phyloP scores from a whole-genome alignment of 2,329 filamentous ascomycete species.

The Colletotrichum costaricense region DNA sequence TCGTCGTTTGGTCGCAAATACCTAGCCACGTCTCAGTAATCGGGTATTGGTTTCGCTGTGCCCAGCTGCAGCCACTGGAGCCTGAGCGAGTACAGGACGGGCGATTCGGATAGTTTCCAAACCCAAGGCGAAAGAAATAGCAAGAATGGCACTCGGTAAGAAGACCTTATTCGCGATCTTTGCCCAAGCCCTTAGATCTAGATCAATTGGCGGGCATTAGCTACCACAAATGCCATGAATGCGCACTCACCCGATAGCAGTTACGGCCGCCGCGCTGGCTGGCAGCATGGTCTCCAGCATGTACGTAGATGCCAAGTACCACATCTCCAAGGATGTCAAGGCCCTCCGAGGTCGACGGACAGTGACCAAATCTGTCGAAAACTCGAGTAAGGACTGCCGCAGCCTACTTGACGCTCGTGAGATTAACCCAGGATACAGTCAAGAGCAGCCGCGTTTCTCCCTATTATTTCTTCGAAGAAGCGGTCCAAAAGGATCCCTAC shows the following conservation, averaged over 20 bases:
- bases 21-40: not conserved
- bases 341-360: constrained; percentile 49
- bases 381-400: constrained; percentile 26
- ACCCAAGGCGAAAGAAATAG: not conserved
- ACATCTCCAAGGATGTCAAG: constrained; percentile 71
- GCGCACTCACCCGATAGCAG: constrained; percentile 37
- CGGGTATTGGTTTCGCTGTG: not conserved
- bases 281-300: constrained; percentile 19
- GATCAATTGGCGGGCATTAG: not conserved
- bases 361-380: constrained; percentile 53
- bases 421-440: constrained; percentile 44
- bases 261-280: constrained; percentile 52
- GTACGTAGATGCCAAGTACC: constrained; percentile 78
- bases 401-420: constrained; percentile 45
- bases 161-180: too few relatives aligned
- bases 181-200: not conserved
- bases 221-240: not conserved
- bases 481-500: constrained; percentile 62
- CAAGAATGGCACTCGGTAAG: constrained; percentile 21
- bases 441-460: constrained; percentile 65
- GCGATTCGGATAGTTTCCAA: not conserved
- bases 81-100: not conserved
- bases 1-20: not conserved
- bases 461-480: constrained; percentile 74
- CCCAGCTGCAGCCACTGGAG: not conserved